phyloP scores from a whole-genome alignment of 305 asterid genomes.

The Rubia balearica region DNA sequence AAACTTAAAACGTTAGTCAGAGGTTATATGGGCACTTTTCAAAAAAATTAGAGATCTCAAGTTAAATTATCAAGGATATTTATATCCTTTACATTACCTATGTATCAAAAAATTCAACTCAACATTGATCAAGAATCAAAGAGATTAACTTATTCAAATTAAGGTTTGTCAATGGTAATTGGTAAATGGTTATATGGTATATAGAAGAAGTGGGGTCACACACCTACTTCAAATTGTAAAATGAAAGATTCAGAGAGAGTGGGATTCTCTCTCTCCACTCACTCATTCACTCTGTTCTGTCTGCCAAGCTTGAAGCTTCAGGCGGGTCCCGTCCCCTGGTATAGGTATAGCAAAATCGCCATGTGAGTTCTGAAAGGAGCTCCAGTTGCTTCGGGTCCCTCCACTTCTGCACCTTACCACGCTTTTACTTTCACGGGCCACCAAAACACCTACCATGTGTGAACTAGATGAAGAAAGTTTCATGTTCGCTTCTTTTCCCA shows the following conservation, averaged over 20 bases:
- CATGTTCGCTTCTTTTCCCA: not conserved
- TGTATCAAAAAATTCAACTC: no score
- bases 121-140: no score
- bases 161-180: no score
- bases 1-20: no score
- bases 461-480: slow-evolving; percentile 1
- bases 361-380: slow-evolving; percentile 15
- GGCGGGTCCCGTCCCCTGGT: not conserved
- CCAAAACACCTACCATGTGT: slow-evolving; percentile 8
- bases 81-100: no score
- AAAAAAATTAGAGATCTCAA: no score
- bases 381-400: slow-evolving; percentile 11
- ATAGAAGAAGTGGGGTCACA: no score
- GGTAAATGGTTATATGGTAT: no score
- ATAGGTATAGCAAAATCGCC: not conserved
- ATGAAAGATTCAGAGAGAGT: not conserved
- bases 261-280: slow-evolving; percentile 4
- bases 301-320: slow-evolving; percentile 10
- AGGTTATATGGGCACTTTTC: no score
- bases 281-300: slow-evolving; percentile 2
- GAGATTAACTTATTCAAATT: no score
- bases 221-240: no score
- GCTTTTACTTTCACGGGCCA: not conserved
- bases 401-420: not conserved
- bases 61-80: no score